phyloP scores from a whole-genome alignment of 139 green algal genomes.

The Bryopsis sp. region DNA sequence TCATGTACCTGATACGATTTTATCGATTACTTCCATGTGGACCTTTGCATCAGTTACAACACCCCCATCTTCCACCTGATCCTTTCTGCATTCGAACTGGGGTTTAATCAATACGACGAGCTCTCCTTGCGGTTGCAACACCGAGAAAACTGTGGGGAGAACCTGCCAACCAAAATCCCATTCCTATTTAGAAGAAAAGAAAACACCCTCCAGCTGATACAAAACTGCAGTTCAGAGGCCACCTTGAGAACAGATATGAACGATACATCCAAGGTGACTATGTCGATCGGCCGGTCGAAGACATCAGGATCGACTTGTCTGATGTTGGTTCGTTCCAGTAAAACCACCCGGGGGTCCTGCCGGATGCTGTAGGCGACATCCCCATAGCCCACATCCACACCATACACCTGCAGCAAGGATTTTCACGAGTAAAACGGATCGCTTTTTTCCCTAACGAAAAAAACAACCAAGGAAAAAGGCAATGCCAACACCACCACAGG shows the following conservation, averaged over 20 bases:
- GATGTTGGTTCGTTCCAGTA: constrained; percentile 94
- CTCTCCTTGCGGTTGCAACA: constrained; percentile 41
- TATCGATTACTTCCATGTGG: constrained; percentile 11
- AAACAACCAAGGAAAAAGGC: not conserved
- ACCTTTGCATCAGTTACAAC: constrained; percentile 67
- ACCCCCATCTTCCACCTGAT: constrained; percentile 62
- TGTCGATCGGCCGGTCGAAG: constrained; percentile 36
- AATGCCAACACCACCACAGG: no score
- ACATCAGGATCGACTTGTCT: constrained; percentile 49
- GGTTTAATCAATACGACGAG: constrained; percentile 93
- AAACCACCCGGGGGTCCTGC: constrained; percentile 55
- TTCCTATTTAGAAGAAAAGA: not conserved
- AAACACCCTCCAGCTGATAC: not conserved
- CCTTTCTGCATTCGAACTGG: constrained; percentile 89
- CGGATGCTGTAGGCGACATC: constrained; percentile 84
- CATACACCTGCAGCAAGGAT: constrained; percentile 60
- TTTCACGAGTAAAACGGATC: not conserved
- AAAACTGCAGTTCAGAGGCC: constrained; percentile 2
- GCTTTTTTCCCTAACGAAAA: not conserved
- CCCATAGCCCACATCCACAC: constrained; percentile 92
- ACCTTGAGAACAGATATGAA: constrained; percentile 94
- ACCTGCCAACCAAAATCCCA: constrained; percentile 24
- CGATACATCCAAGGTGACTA: constrained; percentile 89
- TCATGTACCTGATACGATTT: constrained; percentile 3
- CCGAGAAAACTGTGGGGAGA: constrained; percentile 40